Evolutionary conservation across 352 stramenopile genomes (phyloP).

Genomic region (Pythium biforme): DNA sequence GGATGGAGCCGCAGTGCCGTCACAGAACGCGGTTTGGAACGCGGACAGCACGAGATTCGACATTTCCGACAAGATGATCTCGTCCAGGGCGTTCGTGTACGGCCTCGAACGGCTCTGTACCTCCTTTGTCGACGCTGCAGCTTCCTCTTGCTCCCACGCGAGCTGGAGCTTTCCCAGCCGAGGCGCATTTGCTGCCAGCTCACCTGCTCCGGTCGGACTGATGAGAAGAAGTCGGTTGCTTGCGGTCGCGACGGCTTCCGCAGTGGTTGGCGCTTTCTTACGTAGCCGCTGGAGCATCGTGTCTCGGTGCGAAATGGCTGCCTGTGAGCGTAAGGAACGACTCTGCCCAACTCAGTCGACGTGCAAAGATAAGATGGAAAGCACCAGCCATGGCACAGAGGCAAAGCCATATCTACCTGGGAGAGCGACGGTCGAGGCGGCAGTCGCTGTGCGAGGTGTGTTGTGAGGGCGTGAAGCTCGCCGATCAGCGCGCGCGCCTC

Average conservation of each 20-base stretch:
- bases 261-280: constrained; percentile 25
- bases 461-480: constrained; percentile 38
- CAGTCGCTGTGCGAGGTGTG: constrained; percentile 27
- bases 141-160: constrained; percentile 4
- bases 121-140: neutral
- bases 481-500: constrained; percentile 46
- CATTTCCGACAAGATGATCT: constrained; percentile 50
- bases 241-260: neutral
- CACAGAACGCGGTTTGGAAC: constrained; percentile 52
- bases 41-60: constrained; percentile 51
- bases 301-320: constrained; percentile 38
- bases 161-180: constrained; percentile 12
- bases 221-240: constrained; percentile 15
- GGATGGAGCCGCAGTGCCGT: constrained; percentile 22
- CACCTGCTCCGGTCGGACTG: neutral
- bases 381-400: too few species aligned
- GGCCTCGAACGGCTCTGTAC: neutral
- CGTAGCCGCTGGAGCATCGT: constrained; percentile 41
- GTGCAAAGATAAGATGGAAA: neutral
- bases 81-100: constrained; percentile 37
- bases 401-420: constrained; percentile 18
- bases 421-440: constrained; percentile 36
- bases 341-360: neutral
- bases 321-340: constrained; percentile 10
- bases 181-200: neutral